These are phyloP conservation scores for Rhizopogon vulgaris DNA, from an alignment of 768 basidiomycete species.

Conservation along the genomic window DNA sequence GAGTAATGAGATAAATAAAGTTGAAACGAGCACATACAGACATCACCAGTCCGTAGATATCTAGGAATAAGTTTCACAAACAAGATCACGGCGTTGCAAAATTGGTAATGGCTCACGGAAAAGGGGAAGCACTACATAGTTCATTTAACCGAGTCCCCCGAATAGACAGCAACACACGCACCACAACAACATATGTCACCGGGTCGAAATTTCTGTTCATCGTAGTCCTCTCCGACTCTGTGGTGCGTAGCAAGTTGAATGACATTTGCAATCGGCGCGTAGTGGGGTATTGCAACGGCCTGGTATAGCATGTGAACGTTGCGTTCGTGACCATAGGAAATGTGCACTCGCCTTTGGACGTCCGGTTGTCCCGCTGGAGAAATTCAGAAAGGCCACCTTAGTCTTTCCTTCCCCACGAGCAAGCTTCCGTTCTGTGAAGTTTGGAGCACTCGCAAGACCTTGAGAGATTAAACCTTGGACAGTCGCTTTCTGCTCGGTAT, in stretches of 20 bases:
- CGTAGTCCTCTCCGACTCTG: slow-evolving; percentile 40
- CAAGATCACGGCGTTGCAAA: neutral
- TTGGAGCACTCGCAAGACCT: slow-evolving; percentile 33
- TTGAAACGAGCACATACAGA: slow-evolving; percentile 32
- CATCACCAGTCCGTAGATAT: slow-evolving; percentile 64
- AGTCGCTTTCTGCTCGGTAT: slow-evolving; percentile 20
- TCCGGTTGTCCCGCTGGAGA: slow-evolving; percentile 75
- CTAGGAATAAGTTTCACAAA: slow-evolving; percentile 23
- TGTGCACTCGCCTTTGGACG: slow-evolving; percentile 51
- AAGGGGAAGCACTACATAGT: slow-evolving; percentile 46
- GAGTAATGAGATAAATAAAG: neutral
- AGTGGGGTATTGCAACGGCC: slow-evolving; percentile 60
- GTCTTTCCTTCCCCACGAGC: slow-evolving; percentile 56
- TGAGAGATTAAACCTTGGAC: slow-evolving; percentile 43
- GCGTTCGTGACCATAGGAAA: neutral
- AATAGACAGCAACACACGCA: slow-evolving; percentile 19
- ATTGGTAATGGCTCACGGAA: slow-evolving; percentile 41
- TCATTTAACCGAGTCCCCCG: neutral
- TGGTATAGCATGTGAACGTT: slow-evolving; percentile 10
- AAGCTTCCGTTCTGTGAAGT: slow-evolving; percentile 47
- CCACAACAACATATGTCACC: slow-evolving; percentile 60
- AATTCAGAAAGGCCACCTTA: slow-evolving; percentile 65
- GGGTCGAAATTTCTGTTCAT: slow-evolving; percentile 45
- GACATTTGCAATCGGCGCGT: slow-evolving; percentile 54
- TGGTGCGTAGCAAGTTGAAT: slow-evolving; percentile 53